Evolutionary conservation across 768 basidiomycete species (phyloP), one percentile per base, ranked within the genome.

Genomic region (Mycena floridula): DNA sequence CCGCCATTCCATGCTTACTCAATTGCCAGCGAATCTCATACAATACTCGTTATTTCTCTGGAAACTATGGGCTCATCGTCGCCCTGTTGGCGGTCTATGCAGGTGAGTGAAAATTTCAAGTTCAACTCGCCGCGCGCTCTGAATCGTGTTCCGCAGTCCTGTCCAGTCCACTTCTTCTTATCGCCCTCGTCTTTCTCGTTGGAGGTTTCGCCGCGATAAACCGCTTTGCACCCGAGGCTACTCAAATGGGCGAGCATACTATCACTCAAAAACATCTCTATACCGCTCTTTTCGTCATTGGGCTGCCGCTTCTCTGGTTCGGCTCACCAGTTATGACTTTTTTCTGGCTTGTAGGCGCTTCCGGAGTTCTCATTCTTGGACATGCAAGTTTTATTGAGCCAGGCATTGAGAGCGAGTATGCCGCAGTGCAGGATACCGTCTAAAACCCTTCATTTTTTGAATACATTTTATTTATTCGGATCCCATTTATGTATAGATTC

Each of bases 271-370:
- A 91, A 62, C 77, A 82, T 49, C 78, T 95, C 39, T 98, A 96
- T 70, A 85, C 76, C 30, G 81, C 25, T 18, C 84, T 98, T 23
- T 94, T 98, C 67, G 82, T 92, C 51, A 85, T 96, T 57, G 94
- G 94, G 38, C 72, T 96, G 42, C 92, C 92, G 2, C 72, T 97
- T 40, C 78, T 98, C 47, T 90, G 82, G 80, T 65, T 77, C 58
- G 67, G 86, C 5, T 82, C 82, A 23, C 87, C 89, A 5, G 69
- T 90, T 55, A 64, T 72, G 69, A 87, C 89, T 21, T 80, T 97
- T 66, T 96, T 98, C 77, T 95, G 91, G 90, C 74, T 97, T 54
- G 82, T 95, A 48, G 92, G 93, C 16, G 85, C 88, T 1, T 92
- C 89, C 1, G 74, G 79, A 16, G 73, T 94, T 49, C 68, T 95